These are phyloP conservation scores for Coemansia aciculifera DNA, from an alignment of 192 early-diverging fungal genomes.

Conservation along the genomic window DNA sequence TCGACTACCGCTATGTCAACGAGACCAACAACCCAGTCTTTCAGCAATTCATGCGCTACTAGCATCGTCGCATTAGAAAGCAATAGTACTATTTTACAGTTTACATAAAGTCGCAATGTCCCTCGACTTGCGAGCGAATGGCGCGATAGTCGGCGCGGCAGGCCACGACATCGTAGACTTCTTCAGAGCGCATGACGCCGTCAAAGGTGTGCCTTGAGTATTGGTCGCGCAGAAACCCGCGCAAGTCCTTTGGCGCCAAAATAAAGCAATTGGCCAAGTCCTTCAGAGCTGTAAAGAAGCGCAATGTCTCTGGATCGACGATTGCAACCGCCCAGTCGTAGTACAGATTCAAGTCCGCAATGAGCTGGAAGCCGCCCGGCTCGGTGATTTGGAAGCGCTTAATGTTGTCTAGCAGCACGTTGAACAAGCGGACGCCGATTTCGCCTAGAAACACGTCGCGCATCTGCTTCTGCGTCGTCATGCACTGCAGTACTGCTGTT, in stretches of 20 bases:
- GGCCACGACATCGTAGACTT: constrained; percentile 55
- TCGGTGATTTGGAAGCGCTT: constrained; percentile 77
- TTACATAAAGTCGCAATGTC: constrained; percentile 57
- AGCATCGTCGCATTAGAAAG: not conserved
- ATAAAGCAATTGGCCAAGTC: constrained; percentile 56
- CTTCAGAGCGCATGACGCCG: constrained; percentile 54
- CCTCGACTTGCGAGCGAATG: constrained; percentile 52
- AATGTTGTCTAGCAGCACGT: constrained; percentile 81
- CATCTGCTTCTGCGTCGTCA: constrained; percentile 80
- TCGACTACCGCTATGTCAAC: constrained; percentile 87
- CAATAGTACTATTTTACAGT: not conserved
- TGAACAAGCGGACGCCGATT: constrained; percentile 83
- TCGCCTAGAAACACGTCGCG: constrained; percentile 91
- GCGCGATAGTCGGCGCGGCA: constrained; percentile 52
- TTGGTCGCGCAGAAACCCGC: constrained; percentile 46
- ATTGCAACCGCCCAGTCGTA: constrained; percentile 47
- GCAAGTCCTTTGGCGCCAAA: constrained; percentile 47
- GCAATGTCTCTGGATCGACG: constrained; percentile 37
- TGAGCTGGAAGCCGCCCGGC: constrained; percentile 87
- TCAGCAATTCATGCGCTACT: constrained; percentile 72
- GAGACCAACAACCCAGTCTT: constrained; percentile 92
- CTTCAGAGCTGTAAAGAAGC: constrained; percentile 53
- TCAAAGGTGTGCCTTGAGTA: constrained; percentile 52
- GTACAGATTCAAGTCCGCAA: constrained; percentile 58
- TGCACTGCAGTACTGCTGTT: constrained; percentile 65